Base-by-base conservation (phyloP, 257 asterid genomes). In the Dorcoceras hygrometricum region DNA sequence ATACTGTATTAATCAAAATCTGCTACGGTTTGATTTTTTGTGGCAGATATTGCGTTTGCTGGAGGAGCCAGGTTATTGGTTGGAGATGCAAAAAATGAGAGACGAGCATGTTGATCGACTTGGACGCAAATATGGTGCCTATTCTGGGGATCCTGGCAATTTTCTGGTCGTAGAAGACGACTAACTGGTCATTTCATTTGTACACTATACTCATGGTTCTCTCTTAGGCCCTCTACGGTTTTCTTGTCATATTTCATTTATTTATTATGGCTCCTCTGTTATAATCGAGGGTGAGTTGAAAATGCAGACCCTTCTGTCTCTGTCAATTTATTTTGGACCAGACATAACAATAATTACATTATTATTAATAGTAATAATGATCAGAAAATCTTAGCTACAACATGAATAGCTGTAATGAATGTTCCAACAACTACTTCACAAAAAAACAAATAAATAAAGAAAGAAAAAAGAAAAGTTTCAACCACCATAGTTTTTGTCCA, bases 1-100 rank as follows among this genome's bases (percentile, higher is more conserved):
- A 26, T 26, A 4, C 4, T 23, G 20, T 31, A 60, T 10, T 22
- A 25, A 25, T n/a, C 22, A 61, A 61, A 59, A 60, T 19, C 14
- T 8, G 4, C 3, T 19, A 14, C 20, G 6, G 34, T 24, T 29
- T 12, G 2, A 26, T 50, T 31, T 32, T 14, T 28, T 18, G 23
- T 57, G 62, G 67, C 88, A 90, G 95, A 81, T 90, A 61, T 71
- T 90, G 75, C 74, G 59, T 32, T 73, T 79, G 60, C 79, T 82
- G 11, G 84, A 78, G 77, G 85, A 86, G 74, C 89, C 94, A 51
- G 81, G 70, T 3, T 56, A 63, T 54, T 79, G 80, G 84, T 70
- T 80, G 11, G 82, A 77, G 69, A 81, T 77, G 80, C 86, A 82
- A 67, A 78, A 62, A 22, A 80, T 70, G 67, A 80, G 73, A 69